These are phyloP conservation scores for Phaeosphaeria sp. DNA, from an alignment of 2,329 filamentous ascomycete species.

Conservation along the genomic window DNA sequence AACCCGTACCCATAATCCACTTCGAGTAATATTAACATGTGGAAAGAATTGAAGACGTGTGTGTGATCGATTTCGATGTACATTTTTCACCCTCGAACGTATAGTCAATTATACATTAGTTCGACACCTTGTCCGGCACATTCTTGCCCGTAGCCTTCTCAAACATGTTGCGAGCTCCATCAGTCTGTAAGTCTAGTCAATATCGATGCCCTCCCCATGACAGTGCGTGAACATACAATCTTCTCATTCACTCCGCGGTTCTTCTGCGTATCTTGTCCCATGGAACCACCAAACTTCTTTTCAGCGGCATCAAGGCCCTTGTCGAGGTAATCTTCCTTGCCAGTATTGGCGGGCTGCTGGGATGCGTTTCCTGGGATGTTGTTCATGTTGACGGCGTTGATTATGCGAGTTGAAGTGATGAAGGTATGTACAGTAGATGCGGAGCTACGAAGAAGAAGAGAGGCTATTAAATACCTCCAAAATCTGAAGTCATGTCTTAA, in stretches of 20 bases:
- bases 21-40: too few relatives aligned
- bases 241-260: constrained; percentile 48
- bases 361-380: neutral
- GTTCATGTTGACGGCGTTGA: neutral
- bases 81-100: too few relatives aligned
- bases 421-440: too few relatives aligned
- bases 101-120: constrained; percentile 38
- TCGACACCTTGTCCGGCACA: constrained; percentile 58
- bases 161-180: constrained; percentile 56
- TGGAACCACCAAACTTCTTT: constrained; percentile 55
- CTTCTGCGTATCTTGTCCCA: constrained; percentile 46
- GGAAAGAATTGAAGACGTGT: too few relatives aligned
- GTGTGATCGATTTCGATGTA: too few relatives aligned
- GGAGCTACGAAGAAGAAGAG: too few relatives aligned
- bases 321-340: constrained; percentile 21
- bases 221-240: constrained; percentile 30
- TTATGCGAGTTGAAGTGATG: too few relatives aligned
- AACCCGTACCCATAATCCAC: too few relatives aligned
- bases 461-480: neutral
- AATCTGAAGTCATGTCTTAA: neutral
- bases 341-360: neutral
- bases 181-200: constrained; percentile 46
- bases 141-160: constrained; percentile 60
- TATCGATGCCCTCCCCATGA: neutral
- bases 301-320: constrained; percentile 23